These are phyloP conservation scores for Mucor ambiguus DNA, from an alignment of 371 early-diverging fungal species.

Conservation along the genomic window DNA sequence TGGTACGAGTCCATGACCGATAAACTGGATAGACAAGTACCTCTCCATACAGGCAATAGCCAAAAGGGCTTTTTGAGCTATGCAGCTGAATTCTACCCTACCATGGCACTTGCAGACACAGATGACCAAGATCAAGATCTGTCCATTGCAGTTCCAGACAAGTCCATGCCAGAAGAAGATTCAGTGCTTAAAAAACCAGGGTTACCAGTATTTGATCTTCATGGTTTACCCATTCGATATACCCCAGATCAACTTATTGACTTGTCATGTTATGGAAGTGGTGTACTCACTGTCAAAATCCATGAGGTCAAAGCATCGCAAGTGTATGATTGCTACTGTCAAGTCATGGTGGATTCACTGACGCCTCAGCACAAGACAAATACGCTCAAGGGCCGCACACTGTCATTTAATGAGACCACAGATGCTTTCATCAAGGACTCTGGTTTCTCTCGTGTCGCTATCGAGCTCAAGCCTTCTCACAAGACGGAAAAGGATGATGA, in stretches of 20 bases:
- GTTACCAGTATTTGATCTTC: conserved; percentile 28
- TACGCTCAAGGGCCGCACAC: conserved; percentile 24
- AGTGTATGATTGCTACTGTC: conserved; percentile 34
- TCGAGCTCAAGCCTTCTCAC: conserved; percentile 43
- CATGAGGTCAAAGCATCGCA: conserved; percentile 37
- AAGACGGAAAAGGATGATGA: conserved; percentile 33
- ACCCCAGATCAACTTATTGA: conserved; percentile 50
- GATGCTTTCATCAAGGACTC: conserved; percentile 67
- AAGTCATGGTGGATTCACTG: conserved; percentile 42
- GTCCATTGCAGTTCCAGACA: neutral
- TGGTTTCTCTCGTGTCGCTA: conserved; percentile 58
- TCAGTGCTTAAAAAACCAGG: neutral
- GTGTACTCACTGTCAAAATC: conserved; percentile 43
- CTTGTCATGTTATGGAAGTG: conserved; percentile 32
- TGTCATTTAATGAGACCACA: conserved; percentile 39
- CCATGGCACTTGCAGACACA: conserved; percentile 24
- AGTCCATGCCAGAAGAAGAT: neutral
- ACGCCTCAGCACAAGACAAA: conserved; percentile 39
- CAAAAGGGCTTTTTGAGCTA: conserved; percentile 64
- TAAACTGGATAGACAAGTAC: conserved; percentile 44
- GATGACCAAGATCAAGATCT: conserved; percentile 12
- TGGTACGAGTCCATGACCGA: conserved; percentile 31
- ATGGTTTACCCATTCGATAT: conserved; percentile 34
- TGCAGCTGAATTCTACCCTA: conserved; percentile 70
- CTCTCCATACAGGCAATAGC: conserved; percentile 51